phyloP scores from a whole-genome alignment of 2,329 filamentous ascomycete species.

The Shiraia bambusicola region DNA sequence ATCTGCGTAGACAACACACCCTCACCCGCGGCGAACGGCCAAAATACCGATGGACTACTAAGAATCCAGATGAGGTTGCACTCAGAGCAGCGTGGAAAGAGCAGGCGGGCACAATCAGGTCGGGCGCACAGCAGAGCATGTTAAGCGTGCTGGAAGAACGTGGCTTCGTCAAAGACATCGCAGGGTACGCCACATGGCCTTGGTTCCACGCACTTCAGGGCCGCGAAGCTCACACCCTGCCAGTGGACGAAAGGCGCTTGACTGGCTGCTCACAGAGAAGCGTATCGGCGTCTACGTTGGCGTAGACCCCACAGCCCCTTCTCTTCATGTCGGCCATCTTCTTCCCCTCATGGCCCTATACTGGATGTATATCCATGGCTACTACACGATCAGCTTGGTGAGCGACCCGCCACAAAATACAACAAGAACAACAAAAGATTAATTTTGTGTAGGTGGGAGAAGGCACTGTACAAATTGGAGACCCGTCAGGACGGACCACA shows the following conservation, averaged over 20 bases:
- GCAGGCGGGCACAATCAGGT: conserved; percentile 29
- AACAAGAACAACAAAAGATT: conserved; percentile 17
- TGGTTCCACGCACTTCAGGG: not conserved
- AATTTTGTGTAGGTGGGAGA: conserved; percentile 59
- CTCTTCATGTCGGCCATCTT: conserved; percentile 78
- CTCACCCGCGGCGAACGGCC: conserved; percentile 18
- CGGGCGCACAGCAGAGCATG: conserved; percentile 45
- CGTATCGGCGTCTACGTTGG: conserved; percentile 76
- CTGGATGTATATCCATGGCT: conserved; percentile 79
- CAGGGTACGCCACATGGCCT: conserved; percentile 59
- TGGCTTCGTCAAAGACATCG: conserved; percentile 72
- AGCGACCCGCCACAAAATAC: conserved; percentile 28
- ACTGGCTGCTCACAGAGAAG: conserved; percentile 63
- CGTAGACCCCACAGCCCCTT: conserved; percentile 78
- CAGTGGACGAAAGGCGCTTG: conserved; percentile 56
- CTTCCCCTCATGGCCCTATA: conserved; percentile 81
- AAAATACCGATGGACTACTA: conserved; percentile 23
- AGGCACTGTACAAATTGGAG: conserved; percentile 75
- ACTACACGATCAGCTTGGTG: conserved; percentile 64
- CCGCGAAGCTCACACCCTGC: conserved; percentile 11
- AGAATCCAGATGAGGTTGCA: conserved; percentile 16
- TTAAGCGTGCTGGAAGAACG: conserved; percentile 69
- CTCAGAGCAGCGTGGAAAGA: conserved; percentile 29
- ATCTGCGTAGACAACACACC: conserved; percentile 24
- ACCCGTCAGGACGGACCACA: conserved; percentile 70